phyloP scores from a whole-genome alignment of 2,329 filamentous ascomycete species.

The Chrysosphaeria jannelii region DNA sequence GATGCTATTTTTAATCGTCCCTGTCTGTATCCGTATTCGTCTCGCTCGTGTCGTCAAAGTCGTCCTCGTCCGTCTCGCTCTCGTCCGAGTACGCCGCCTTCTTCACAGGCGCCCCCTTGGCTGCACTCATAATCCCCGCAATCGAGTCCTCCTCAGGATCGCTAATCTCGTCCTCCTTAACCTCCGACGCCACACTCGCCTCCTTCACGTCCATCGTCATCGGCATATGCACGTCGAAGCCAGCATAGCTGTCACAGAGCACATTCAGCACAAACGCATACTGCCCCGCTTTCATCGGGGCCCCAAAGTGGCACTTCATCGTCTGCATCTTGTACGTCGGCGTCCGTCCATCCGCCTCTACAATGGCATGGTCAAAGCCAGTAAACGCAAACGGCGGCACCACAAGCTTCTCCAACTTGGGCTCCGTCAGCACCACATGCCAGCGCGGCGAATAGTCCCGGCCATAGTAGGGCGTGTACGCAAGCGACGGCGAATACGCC shows the following conservation, averaged over 20 bases:
- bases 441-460: slow-evolving; percentile 73
- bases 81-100: slow-evolving; percentile 38
- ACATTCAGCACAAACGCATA: slow-evolving; percentile 90
- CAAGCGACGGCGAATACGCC: slow-evolving; percentile 51
- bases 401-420: slow-evolving; percentile 81
- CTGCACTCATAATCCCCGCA: slow-evolving; percentile 66
- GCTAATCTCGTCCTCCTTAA: slow-evolving; percentile 79
- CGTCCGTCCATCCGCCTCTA: slow-evolving; percentile 40
- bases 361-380: slow-evolving; percentile 69
- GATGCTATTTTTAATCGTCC: slow-evolving; percentile 13
- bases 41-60: slow-evolving; percentile 31
- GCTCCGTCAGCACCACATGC: slow-evolving; percentile 85
- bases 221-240: slow-evolving; percentile 77
- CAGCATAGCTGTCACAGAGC: slow-evolving; percentile 81
- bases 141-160: slow-evolving; percentile 92
- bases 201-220: slow-evolving; percentile 76
- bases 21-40: slow-evolving; percentile 40
- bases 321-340: slow-evolving; percentile 91
- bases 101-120: slow-evolving; percentile 37
- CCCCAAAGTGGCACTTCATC: slow-evolving; percentile 87
- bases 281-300: slow-evolving; percentile 68
- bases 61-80: slow-evolving; percentile 53
- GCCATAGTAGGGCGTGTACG: slow-evolving; percentile 68
- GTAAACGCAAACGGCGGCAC: slow-evolving; percentile 92
- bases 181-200: slow-evolving; percentile 49